Percentiles rank a stretch among this genome's conserved stretches.
Conservation (phyloP, 1,284 basidiomycete genomes). For the Ustilago curta region DNA sequence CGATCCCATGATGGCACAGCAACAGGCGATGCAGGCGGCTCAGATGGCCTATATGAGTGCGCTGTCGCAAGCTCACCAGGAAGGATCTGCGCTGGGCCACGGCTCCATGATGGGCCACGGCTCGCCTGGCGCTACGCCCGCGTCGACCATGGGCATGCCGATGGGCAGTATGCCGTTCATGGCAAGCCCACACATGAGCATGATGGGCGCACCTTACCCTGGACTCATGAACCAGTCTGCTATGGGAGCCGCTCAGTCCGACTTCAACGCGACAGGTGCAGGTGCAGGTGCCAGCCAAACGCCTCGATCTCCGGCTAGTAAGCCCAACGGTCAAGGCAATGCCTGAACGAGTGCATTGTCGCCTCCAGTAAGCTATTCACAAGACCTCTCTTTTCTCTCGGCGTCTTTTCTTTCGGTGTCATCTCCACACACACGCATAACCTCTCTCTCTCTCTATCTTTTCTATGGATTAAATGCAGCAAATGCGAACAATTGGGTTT, state of each 20-base stretch:
- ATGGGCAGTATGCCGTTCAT: constrained; percentile 52
- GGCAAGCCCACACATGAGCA: constrained; percentile 54
- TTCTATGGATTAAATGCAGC: constrained; percentile 1
- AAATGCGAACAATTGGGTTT: constrained; percentile 18
- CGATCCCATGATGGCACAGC: constrained; percentile 59
- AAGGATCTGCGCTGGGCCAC: constrained; percentile 38
- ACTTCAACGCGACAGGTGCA: constrained; percentile 13
- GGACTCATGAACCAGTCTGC: constrained; percentile 39
- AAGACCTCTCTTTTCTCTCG: neutral
- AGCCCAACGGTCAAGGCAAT: constrained; percentile 34
- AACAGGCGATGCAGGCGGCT: constrained; percentile 65
- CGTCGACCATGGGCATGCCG: constrained; percentile 44
- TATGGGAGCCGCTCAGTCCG: constrained; percentile 29
- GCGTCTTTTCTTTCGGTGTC: neutral
- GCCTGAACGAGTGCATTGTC: constrained; percentile 1
- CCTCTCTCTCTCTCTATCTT: neutral
- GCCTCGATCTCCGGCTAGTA: constrained; percentile 28
- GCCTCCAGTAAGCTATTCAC: neutral
- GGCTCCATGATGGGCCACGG: constrained; percentile 41
- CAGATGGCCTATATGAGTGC: constrained; percentile 68
- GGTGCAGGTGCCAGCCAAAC: constrained; percentile 19
- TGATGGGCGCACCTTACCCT: constrained; percentile 53
- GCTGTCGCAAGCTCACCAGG: constrained; percentile 40
- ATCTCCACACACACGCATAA: neutral
- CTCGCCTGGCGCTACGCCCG: constrained; percentile 26